Evolutionary conservation across 148 eudicot genomes (phyloP).

Genomic region (Heliamphora exappendiculata): DNA sequence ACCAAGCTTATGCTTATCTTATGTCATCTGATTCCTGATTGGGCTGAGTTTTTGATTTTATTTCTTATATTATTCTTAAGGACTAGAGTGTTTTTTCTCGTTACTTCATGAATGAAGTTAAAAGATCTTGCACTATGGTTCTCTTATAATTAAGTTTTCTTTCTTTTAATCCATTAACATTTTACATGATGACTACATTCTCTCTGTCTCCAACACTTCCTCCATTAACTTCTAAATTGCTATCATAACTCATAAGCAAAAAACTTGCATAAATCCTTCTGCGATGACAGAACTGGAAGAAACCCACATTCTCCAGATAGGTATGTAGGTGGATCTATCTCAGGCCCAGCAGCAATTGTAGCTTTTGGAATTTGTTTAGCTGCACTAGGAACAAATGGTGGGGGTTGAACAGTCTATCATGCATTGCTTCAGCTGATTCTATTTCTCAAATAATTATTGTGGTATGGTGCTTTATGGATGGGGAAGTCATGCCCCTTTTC

Average conservation of each 20-base stretch:
- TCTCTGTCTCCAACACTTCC: neutral
- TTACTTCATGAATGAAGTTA: neutral
- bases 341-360: constrained; percentile 97
- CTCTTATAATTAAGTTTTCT: neutral
- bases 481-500: constrained; percentile 3
- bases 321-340: constrained; percentile 97
- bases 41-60: neutral
- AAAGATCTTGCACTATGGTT: neutral
- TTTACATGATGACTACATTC: neutral
- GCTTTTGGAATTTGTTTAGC: constrained; percentile 94
- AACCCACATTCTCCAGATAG: constrained; percentile 89
- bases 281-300: constrained; percentile 65
- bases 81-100: neutral
- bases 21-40: neutral
- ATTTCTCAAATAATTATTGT: neutral
- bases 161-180: neutral
- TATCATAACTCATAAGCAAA: neutral
- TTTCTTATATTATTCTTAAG: neutral
- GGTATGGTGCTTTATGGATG: neutral
- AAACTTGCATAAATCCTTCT: constrained; percentile 6
- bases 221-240: no score
- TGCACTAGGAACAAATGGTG: constrained; percentile 97
- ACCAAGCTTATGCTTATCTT: neutral
- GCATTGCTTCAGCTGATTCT: constrained; percentile 1
- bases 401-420: constrained; percentile 51